Conservation (phyloP, 306 rosid genomes). For the Trichosanthes truncata region DNA sequence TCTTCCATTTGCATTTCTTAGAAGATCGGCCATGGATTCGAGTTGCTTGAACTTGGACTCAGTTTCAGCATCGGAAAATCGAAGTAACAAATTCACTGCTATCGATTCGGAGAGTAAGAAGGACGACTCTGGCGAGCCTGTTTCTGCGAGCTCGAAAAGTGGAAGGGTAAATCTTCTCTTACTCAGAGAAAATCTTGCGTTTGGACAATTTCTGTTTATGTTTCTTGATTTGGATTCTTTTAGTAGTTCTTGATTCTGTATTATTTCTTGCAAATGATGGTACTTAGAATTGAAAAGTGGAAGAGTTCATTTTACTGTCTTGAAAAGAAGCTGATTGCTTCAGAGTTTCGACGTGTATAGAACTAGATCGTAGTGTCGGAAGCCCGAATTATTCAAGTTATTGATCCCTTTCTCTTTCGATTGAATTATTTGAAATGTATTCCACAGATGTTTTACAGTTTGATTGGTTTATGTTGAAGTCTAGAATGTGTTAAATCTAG, state of each 20-base stretch:
- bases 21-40: conserved; percentile 41
- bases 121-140: conserved; percentile 13
- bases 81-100: conserved; percentile 4
- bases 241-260: background rate
- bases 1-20: background rate
- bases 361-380: background rate
- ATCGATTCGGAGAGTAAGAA: conserved; percentile 22
- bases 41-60: conserved; percentile 42
- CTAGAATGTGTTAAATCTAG: background rate
- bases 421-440: background rate
- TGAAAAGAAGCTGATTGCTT: background rate
- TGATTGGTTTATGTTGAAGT: background rate
- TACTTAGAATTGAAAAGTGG: background rate
- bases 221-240: background rate
- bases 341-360: background rate
- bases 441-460: background rate
- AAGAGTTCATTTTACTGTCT: background rate
- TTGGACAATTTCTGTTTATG: background rate
- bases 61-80: conserved; percentile 26
- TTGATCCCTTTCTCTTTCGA: background rate
- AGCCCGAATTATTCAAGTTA: background rate
- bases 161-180: conserved; percentile 31
- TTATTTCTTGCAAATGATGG: background rate
- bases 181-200: background rate
- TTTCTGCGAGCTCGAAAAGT: conserved; percentile 43